A percentile compares a stretch with the other conserved stretches of the same genome.
These are phyloP conservation scores for Phaseolus coccineus DNA, from an alignment of 331 rosid genomes.

Conservation along the genomic window DNA sequence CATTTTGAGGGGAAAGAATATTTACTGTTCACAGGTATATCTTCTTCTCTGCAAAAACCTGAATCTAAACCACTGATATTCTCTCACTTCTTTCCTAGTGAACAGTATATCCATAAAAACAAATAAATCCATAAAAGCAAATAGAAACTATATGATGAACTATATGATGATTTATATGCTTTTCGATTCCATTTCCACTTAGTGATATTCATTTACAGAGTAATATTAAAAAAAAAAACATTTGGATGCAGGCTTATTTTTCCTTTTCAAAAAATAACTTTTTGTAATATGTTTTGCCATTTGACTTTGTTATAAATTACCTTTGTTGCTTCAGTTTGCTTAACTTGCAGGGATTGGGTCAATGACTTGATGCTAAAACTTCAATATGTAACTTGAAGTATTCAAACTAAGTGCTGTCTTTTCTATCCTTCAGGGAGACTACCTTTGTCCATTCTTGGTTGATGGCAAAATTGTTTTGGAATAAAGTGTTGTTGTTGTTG, in stretches of 20 bases:
- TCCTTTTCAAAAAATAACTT: background rate
- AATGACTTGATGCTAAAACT: too few relatives aligned
- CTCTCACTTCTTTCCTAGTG: too few relatives aligned
- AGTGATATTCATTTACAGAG: background rate
- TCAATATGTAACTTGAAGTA: background rate
- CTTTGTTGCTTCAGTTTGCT: background rate
- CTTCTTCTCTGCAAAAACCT: too few relatives aligned
- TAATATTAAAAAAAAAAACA: background rate
- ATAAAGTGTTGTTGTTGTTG: too few relatives aligned
- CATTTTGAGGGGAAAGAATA: too few relatives aligned
- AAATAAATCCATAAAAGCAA: too few relatives aligned
- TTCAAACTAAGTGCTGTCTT: background rate
- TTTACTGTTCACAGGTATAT: too few relatives aligned
- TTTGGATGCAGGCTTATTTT: background rate
- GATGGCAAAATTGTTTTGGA: too few relatives aligned
- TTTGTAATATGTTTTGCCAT: background rate
- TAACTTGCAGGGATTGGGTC: too few relatives aligned
- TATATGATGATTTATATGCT: background rate
- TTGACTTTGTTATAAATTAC: background rate
- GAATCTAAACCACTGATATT: too few relatives aligned
- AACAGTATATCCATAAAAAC: too few relatives aligned
- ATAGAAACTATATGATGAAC: too few relatives aligned
- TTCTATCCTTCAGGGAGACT: background rate
- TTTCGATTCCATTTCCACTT: background rate
- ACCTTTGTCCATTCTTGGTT: background rate